Evolutionary conservation across 805 yeast species (phyloP).

Genomic region (Scheffersomyces stipitis): DNA sequence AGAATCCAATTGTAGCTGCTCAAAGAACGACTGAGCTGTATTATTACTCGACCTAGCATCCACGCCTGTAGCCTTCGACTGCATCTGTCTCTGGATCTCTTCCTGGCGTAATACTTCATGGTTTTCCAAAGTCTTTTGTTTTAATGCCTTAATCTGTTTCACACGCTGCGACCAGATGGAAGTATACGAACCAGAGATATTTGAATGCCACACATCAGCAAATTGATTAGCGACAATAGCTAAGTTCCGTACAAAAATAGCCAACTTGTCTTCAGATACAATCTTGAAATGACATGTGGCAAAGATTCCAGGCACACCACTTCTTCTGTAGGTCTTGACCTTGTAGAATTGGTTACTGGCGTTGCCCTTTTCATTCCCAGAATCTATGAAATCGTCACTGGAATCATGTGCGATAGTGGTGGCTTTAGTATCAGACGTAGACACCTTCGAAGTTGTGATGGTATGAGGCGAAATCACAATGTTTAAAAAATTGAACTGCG

Average conservation of each 20-base stretch:
- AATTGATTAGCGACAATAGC: slow-evolving; percentile 67
- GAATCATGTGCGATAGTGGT: slow-evolving; percentile 3
- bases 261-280: slow-evolving; percentile 56
- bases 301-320: slow-evolving; percentile 74
- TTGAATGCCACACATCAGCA: slow-evolving; percentile 72
- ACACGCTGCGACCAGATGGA: slow-evolving; percentile 71
- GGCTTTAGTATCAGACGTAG: background rate
- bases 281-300: slow-evolving; percentile 77
- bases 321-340: slow-evolving; percentile 62
- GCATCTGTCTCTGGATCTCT: slow-evolving; percentile 15
- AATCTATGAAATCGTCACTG: slow-evolving; percentile 5
- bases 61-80: background rate
- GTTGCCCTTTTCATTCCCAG: slow-evolving; percentile 2
- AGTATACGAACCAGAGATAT: slow-evolving; percentile 45
- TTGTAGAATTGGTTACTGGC: slow-evolving; percentile 41
- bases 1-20: slow-evolving; percentile 22
- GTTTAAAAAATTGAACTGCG: slow-evolving; percentile 82
- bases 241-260: slow-evolving; percentile 65
- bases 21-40: slow-evolving; percentile 33
- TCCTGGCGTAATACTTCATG: slow-evolving; percentile 26
- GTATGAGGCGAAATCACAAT: slow-evolving; percentile 72
- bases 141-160: slow-evolving; percentile 47
- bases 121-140: slow-evolving; percentile 24
- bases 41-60: slow-evolving; percentile 3
- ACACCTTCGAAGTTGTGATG: background rate